phyloP scores from a whole-genome alignment of 257 asterid genomes.

The Coffea canephora region DNA sequence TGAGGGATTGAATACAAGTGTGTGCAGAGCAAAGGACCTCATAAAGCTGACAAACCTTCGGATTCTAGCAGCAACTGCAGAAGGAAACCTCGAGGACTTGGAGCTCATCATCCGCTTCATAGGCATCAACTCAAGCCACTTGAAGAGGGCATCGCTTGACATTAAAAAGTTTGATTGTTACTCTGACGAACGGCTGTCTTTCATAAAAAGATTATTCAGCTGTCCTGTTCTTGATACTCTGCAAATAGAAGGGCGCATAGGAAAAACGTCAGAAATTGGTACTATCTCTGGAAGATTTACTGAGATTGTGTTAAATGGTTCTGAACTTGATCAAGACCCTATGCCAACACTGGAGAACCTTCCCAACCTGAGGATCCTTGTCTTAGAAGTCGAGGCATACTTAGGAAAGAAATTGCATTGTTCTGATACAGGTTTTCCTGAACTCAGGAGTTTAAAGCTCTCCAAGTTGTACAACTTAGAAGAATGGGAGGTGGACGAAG shows the following conservation, averaged over 20 bases:
- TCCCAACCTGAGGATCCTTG: slow-evolving; percentile 17
- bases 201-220: slow-evolving; percentile 4
- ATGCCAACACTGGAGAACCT: slow-evolving; percentile 21
- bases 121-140: neutral
- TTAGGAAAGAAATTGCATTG: slow-evolving; percentile 9
- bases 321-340: slow-evolving; percentile 21
- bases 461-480: slow-evolving; percentile 12
- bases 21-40: slow-evolving; percentile 16
- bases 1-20: slow-evolving; percentile 19
- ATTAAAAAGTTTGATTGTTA: slow-evolving; percentile 22
- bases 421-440: slow-evolving; percentile 2
- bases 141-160: neutral
- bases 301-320: slow-evolving; percentile 15
- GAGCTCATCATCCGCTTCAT: neutral
- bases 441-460: slow-evolving; percentile 28
- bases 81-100: slow-evolving; percentile 11
- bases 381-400: slow-evolving; percentile 22
- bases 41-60: neutral
- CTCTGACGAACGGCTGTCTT: neutral
- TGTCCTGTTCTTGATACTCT: slow-evolving; percentile 12
- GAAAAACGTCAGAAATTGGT: neutral
- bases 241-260: slow-evolving; percentile 21
- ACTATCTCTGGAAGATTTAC: neutral
- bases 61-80: neutral
- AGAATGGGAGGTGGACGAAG: neutral